phyloP scores from a whole-genome alignment of 2,329 filamentous ascomycete species.

The Claviceps paspali region DNA sequence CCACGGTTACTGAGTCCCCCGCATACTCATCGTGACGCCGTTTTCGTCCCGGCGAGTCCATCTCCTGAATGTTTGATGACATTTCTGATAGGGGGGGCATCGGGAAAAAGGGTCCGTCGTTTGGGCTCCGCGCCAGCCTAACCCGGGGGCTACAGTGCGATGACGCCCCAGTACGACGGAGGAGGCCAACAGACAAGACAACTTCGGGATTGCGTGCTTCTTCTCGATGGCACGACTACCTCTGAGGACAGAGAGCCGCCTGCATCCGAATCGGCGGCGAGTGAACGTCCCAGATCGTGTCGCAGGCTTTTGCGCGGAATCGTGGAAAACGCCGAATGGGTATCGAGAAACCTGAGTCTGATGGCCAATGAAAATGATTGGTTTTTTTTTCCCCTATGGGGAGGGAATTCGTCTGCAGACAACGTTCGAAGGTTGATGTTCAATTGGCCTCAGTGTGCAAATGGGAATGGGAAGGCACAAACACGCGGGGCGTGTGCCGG shows the following conservation, averaged over 20 bases:
- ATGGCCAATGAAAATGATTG: too few species aligned
- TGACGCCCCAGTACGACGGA: too few species aligned
- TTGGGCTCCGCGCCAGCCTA: background rate
- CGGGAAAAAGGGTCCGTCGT: conserved; percentile 2
- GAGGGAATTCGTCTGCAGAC: too few species aligned
- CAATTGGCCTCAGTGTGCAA: background rate
- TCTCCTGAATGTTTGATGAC: conserved; percentile 32
- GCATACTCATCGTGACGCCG: conserved; percentile 31
- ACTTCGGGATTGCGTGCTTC: too few species aligned
- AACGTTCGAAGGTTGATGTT: background rate
- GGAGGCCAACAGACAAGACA: too few species aligned
- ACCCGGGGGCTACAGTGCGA: background rate
- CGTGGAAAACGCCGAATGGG: too few species aligned
- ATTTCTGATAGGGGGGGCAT: conserved; percentile 36
- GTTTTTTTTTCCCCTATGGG: too few species aligned
- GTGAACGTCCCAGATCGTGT: background rate
- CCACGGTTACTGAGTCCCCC: conserved; percentile 15
- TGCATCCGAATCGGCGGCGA: background rate
- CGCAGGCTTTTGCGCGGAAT: too few species aligned
- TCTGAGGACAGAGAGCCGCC: background rate
- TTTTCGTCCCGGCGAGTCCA: conserved; percentile 27
- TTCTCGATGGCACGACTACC: background rate
- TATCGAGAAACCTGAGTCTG: too few species aligned
- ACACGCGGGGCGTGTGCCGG: background rate
- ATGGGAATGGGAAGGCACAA: background rate